phyloP scores from a whole-genome alignment of 163 green algal species.

The Prototheca cutis region DNA sequence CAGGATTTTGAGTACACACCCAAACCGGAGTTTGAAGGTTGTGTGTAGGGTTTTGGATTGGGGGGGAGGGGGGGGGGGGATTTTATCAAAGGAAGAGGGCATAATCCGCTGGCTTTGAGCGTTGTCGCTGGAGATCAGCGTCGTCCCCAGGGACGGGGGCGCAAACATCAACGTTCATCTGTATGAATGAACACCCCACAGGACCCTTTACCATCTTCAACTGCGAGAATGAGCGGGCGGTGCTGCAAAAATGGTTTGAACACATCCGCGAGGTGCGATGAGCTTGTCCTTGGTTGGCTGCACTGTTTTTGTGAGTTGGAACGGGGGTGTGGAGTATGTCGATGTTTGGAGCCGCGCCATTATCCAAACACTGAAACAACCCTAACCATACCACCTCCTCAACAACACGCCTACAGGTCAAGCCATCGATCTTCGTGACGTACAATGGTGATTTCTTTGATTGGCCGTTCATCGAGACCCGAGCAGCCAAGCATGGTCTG shows the following conservation, averaged over 20 bases:
- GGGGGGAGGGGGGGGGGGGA: no score
- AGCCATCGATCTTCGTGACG: constrained; percentile 92
- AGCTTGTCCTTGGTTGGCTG: no score
- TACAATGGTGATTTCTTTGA: constrained; percentile 99
- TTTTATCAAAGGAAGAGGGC: no score
- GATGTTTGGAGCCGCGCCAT: no score
- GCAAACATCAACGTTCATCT: no score
- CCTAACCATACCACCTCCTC: no score
- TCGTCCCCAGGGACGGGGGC: no score
- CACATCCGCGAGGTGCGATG: constrained; percentile 81
- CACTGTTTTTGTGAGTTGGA: no score
- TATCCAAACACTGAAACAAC: no score
- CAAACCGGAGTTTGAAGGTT: constrained; percentile 84
- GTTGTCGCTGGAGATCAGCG: no score
- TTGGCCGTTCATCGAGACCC: constrained; percentile 90
- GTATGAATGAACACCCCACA: constrained; percentile 6
- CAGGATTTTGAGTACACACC: constrained; percentile 95
- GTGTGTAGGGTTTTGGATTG: not conserved
- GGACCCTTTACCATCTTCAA: constrained; percentile 92
- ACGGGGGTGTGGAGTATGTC: no score
- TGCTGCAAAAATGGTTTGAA: constrained; percentile 77
- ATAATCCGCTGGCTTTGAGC: no score
- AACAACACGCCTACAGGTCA: constrained; percentile 40
- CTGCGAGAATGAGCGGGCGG: constrained; percentile 62
- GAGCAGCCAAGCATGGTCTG: constrained; percentile 60